Percentiles rank a stretch among this genome's conserved stretches.
Evolutionary conservation across 306 rosid genomes (phyloP).

Genomic region (Arachis stenosperma): DNA sequence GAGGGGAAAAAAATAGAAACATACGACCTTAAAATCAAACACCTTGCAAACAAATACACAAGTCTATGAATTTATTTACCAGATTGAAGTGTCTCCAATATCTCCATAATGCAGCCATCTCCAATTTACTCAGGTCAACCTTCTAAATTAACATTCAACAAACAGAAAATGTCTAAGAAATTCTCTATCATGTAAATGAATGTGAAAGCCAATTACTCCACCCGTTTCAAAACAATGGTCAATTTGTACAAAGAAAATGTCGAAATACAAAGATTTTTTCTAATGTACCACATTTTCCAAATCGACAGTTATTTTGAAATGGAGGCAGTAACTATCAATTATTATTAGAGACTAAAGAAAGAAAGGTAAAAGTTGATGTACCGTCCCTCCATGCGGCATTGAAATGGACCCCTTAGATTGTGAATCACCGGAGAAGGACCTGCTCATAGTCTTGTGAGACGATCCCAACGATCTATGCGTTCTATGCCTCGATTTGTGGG

Average conservation of each 20-base stretch:
- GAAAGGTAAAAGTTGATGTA: constrained; percentile 38
- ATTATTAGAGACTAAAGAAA: neutral
- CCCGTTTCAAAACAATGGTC: no score
- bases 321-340: no score
- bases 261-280: no score
- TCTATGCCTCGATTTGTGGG: constrained; percentile 81
- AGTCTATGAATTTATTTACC: constrained; percentile 54
- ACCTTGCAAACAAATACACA: neutral
- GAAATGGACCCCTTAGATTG: constrained; percentile 83
- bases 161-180: neutral
- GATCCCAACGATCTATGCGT: constrained; percentile 75
- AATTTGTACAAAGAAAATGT: no score
- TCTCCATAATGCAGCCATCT: constrained; percentile 91
- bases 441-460: constrained; percentile 77
- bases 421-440: constrained; percentile 83
- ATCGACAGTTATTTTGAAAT: no score
- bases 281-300: no score
- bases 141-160: constrained; percentile 49
- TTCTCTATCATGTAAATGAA: neutral
- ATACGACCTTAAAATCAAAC: neutral
- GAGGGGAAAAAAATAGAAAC: neutral
- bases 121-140: constrained; percentile 88
- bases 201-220: neutral
- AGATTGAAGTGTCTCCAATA: constrained; percentile 95
- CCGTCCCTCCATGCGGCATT: constrained; percentile 73